Evolutionary conservation across 805 yeast genomes (phyloP).

Genomic region (Candida argentea): DNA sequence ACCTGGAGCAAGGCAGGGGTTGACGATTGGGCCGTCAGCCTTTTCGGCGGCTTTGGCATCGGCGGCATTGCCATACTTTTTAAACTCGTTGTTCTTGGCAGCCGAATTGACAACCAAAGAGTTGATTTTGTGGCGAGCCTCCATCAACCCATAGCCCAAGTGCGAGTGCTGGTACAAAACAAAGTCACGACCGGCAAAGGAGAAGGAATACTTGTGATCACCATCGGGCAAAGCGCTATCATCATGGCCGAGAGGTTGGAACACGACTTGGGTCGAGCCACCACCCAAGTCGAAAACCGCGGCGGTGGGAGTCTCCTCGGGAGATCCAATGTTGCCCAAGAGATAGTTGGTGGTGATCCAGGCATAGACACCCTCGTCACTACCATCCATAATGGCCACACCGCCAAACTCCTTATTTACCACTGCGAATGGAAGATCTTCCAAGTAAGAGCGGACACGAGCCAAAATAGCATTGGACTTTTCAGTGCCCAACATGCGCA

Average conservation of each 20-base stretch:
- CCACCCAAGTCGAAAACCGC: constrained; percentile 98
- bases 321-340: constrained; percentile 85
- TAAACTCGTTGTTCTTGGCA: constrained; percentile 18
- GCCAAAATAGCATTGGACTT: constrained; percentile 62
- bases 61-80: constrained; percentile 15
- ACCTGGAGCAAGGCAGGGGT: constrained; percentile 89
- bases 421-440: constrained; percentile 87
- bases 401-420: constrained; percentile 85
- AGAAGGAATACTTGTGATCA: constrained; percentile 73
- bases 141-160: constrained; percentile 90
- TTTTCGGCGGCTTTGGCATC: constrained; percentile 25
- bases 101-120: constrained; percentile 47
- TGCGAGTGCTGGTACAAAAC: constrained; percentile 88
- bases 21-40: constrained; percentile 39
- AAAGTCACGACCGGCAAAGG: constrained; percentile 76
- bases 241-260: constrained; percentile 71
- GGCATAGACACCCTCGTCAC: constrained; percentile 96
- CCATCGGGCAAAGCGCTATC: constrained; percentile 67
- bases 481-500: constrained; percentile 72
- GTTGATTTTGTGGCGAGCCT: constrained; percentile 82
- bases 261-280: constrained; percentile 96
- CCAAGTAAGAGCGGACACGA: constrained; percentile 70
- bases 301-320: constrained; percentile 72
- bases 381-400: constrained; percentile 88
- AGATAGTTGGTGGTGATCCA: constrained; percentile 96